phyloP scores from a whole-genome alignment of 2,329 filamentous ascomycete genomes.

The Fusarium sublunatum region DNA sequence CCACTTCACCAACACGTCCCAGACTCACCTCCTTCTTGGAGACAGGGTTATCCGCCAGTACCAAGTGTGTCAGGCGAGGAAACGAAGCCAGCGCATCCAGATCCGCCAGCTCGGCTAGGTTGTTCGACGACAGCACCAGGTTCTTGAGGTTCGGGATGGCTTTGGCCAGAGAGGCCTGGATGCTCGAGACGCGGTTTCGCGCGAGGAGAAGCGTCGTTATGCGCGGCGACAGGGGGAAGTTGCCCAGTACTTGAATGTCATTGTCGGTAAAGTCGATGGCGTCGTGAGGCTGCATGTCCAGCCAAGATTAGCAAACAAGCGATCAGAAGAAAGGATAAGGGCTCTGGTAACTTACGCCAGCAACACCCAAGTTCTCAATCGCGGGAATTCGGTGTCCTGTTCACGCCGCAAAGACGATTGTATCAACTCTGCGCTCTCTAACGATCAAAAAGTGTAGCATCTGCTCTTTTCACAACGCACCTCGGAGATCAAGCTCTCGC shows the following conservation, averaged over 20 bases:
- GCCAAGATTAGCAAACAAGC: constrained; percentile 7
- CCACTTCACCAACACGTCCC: not conserved
- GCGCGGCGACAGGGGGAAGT: constrained; percentile 92
- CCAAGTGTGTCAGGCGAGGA: constrained; percentile 78
- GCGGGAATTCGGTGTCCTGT: constrained; percentile 97
- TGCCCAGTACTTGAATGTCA: constrained; percentile 87
- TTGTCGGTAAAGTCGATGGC: constrained; percentile 99
- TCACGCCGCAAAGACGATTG: constrained; percentile 61
- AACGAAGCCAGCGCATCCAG: constrained; percentile 82
- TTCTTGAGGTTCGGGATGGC: constrained; percentile 85
- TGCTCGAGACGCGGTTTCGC: constrained; percentile 85
- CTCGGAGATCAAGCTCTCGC: constrained; percentile 98
- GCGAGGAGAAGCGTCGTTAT: constrained; percentile 89
- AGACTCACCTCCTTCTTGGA: constrained; percentile 85
- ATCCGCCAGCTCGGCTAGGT: constrained; percentile 85
- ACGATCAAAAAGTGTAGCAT: constrained; percentile 80
- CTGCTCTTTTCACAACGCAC: constrained; percentile 95
- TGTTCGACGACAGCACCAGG: constrained; percentile 85
- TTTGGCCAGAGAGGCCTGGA: constrained; percentile 79
- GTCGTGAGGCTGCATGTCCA: constrained; percentile 79
- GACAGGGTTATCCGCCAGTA: constrained; percentile 88
- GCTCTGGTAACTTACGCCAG: constrained; percentile 73
- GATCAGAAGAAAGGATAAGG: constrained; percentile 7
- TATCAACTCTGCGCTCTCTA: constrained; percentile 82
- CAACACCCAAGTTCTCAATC: constrained; percentile 97